These are phyloP conservation scores for Angomonas deanei DNA, from an alignment of 208 protist genomes.

Conservation along the genomic window DNA sequence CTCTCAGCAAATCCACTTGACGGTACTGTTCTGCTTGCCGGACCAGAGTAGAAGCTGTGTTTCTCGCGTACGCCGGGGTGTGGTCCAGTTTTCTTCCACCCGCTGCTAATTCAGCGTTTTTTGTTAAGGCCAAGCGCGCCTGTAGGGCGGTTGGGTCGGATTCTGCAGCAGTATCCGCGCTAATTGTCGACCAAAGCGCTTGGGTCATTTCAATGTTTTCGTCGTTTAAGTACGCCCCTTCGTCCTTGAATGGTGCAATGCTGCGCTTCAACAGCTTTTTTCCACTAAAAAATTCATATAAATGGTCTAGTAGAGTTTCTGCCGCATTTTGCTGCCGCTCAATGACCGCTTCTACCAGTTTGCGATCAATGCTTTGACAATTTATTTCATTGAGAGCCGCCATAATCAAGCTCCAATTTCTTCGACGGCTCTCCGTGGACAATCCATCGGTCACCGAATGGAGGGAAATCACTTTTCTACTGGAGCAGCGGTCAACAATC, in stretches of 20 bases:
- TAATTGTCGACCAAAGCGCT: too few species aligned
- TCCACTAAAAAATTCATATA: slow-evolving; percentile 80
- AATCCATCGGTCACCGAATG: slow-evolving; percentile 80
- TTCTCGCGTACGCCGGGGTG: slow-evolving; percentile 52
- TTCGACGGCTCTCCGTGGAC: slow-evolving; percentile 61
- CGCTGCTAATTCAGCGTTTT: slow-evolving; percentile 53
- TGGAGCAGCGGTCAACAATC: slow-evolving; percentile 89
- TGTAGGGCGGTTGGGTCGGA: slow-evolving; percentile 17
- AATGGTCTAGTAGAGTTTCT: slow-evolving; percentile 43
- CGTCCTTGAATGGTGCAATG: too few species aligned
- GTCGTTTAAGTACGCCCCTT: too few species aligned
- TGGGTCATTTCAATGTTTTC: too few species aligned
- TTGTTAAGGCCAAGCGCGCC: slow-evolving; percentile 28
- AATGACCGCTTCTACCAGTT: slow-evolving; percentile 58
- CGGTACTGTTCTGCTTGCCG: slow-evolving; percentile 35
- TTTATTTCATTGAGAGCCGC: slow-evolving; percentile 40
- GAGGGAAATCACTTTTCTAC: slow-evolving; percentile 28
- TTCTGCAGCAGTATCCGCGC: too few species aligned
- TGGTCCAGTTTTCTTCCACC: slow-evolving; percentile 12
- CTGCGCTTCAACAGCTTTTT: slow-evolving; percentile 29
- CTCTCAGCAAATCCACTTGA: slow-evolving; percentile 23
- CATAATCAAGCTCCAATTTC: slow-evolving; percentile 86
- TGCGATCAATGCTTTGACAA: slow-evolving; percentile 32
- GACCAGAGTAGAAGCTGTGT: slow-evolving; percentile 55
- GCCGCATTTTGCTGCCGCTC: slow-evolving; percentile 53